Evolutionary conservation across 202 grass and related monocot species (phyloP).

Genomic region (Sporobolus alterniflorus): DNA sequence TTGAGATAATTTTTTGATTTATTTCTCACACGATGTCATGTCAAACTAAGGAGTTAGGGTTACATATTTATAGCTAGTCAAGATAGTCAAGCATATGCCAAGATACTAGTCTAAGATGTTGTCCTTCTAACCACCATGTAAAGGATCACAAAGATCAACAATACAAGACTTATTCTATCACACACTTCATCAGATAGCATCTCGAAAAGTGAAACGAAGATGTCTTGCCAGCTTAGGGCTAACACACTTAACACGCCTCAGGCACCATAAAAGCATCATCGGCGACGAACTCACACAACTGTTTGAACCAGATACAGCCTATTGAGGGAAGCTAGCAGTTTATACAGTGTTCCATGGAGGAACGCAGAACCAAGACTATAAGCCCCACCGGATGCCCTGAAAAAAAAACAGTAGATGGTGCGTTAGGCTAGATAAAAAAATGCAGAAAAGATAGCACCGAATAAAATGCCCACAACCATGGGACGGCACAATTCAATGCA

Average conservation of each 20-base stretch:
- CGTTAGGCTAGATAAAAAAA: background rate
- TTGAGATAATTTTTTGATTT: too few relatives aligned
- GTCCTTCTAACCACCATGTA: too few relatives aligned
- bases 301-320: slow-evolving; percentile 1
- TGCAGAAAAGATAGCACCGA: background rate
- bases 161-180: too few relatives aligned
- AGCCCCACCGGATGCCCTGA: slow-evolving; percentile 1
- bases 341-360: slow-evolving; percentile 33
- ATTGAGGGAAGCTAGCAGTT: slow-evolving; percentile 31
- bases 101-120: too few relatives aligned
- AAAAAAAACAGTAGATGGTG: background rate
- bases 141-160: too few relatives aligned
- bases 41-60: too few relatives aligned
- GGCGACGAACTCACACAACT: slow-evolving; percentile 8
- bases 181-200: background rate
- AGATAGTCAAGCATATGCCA: too few relatives aligned
- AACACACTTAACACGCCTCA: slow-evolving; percentile 33
- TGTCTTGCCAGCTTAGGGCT: background rate
- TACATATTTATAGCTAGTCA: too few relatives aligned
- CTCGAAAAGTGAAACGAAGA: background rate
- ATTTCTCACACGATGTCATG: too few relatives aligned
- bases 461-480: background rate
- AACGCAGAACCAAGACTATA: slow-evolving; percentile 1
- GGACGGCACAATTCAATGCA: background rate
- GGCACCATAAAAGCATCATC: slow-evolving; percentile 42